Evolutionary conservation across 73 alveolate genomes (phyloP).

Genomic region (Paramecium biaurelia): DNA sequence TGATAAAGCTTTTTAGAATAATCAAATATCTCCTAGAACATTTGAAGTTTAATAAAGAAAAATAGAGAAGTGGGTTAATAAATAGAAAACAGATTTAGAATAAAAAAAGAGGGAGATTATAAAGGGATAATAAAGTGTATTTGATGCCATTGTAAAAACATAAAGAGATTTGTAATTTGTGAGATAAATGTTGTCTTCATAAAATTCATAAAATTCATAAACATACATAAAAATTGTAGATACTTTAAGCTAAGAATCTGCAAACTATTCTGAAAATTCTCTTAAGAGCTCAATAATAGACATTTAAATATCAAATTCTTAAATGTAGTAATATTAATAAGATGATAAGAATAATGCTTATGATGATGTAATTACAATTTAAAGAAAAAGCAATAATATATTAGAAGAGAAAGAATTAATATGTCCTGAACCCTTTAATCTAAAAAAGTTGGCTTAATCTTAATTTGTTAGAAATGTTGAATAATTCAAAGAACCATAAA

Average conservation of each 20-base stretch:
- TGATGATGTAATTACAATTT: background rate
- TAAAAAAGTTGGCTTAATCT: background rate
- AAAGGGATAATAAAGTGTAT: slow-evolving; percentile 68
- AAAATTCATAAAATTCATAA: slow-evolving; percentile 6
- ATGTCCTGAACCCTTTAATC: slow-evolving; percentile 5
- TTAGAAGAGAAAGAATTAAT: background rate
- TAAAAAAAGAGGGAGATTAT: slow-evolving; percentile 66
- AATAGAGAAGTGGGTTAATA: slow-evolving; percentile 72
- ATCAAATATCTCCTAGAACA: slow-evolving; percentile 70
- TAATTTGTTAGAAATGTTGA: background rate
- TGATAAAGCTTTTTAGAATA: slow-evolving; percentile 58
- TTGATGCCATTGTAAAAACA: slow-evolving; percentile 68
- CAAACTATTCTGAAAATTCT: background rate
- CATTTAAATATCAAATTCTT: background rate
- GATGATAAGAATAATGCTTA: background rate
- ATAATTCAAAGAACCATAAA: background rate
- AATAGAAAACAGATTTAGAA: slow-evolving; percentile 66
- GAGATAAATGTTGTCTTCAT: background rate
- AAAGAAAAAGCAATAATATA: background rate
- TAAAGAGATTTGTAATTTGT: slow-evolving; percentile 26
- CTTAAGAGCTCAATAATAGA: background rate
- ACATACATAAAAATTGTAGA: slow-evolving; percentile 2
- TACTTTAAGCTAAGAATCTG: slow-evolving; percentile 19
- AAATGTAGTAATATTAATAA: background rate
- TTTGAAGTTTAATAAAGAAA: slow-evolving; percentile 51